Conservation (phyloP, 805 yeast species). For the Groenewaldozyma tartarivorans region DNA sequence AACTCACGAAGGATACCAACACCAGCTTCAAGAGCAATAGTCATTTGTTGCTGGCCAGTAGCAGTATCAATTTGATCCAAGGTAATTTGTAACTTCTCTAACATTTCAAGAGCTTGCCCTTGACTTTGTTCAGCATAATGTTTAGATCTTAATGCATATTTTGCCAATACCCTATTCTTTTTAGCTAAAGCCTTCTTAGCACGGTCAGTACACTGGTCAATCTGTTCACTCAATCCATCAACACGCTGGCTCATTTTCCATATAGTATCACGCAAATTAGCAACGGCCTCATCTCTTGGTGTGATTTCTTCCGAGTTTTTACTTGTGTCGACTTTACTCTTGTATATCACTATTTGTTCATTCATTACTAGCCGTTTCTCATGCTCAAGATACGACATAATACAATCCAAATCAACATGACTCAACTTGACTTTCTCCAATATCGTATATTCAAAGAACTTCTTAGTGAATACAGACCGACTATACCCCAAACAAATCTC, state of each 20-base stretch:
- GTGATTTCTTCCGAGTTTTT: conserved; percentile 4
- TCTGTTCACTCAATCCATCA: conserved; percentile 13
- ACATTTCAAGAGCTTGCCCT: conserved; percentile 24
- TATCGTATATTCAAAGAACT: neutral
- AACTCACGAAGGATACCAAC: conserved; percentile 29
- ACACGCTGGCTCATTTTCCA: conserved; percentile 16
- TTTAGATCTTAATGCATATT: conserved; percentile 28
- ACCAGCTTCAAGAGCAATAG: conserved; percentile 31
- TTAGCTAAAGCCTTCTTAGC: conserved; percentile 18
- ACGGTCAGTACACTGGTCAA: conserved; percentile 7
- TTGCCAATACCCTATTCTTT: conserved; percentile 25
- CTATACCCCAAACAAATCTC: neutral
- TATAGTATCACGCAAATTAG: conserved; percentile 15
- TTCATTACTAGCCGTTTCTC: neutral
- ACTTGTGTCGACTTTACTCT: too few species aligned
- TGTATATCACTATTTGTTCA: neutral
- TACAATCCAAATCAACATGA: neutral
- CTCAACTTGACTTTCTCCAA: neutral
- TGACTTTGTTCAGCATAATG: conserved; percentile 30
- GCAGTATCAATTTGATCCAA: conserved; percentile 36
- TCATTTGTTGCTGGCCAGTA: conserved; percentile 31
- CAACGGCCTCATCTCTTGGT: conserved; percentile 19
- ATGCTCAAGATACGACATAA: neutral
- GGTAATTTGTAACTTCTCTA: conserved; percentile 31
- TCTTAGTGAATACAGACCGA: neutral